Conservation (phyloP, 805 yeast species). For the Ogataea henricii region DNA sequence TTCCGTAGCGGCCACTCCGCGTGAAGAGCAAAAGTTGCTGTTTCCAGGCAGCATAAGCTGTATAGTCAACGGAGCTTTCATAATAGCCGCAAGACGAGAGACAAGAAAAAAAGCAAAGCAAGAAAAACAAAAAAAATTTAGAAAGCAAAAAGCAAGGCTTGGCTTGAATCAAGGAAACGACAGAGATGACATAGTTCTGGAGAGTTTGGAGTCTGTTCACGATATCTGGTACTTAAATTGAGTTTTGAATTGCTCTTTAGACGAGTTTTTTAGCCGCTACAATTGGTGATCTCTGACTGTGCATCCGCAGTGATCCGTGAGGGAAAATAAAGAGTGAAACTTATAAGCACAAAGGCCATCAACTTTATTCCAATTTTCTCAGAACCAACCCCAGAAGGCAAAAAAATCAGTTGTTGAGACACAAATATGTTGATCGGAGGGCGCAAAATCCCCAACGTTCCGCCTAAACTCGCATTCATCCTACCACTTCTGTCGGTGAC, state of each 20-base stretch:
- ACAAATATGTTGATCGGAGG: constrained; percentile 4
- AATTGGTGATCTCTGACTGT: neutral
- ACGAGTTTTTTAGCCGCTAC: no score
- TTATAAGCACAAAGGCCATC: neutral
- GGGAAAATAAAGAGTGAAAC: neutral
- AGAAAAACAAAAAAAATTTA: neutral
- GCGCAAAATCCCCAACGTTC: constrained; percentile 28
- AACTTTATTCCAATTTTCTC: neutral
- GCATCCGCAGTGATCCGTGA: constrained; percentile 3
- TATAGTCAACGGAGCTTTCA: no score
- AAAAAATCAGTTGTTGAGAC: neutral
- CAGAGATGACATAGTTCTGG: neutral
- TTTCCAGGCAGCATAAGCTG: no score
- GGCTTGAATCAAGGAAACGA: neutral
- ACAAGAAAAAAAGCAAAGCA: no score
- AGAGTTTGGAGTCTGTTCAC: no score
- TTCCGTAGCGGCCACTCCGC: no score
- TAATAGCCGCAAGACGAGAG: no score
- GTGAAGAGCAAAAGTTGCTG: no score
- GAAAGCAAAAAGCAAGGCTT: constrained; percentile 1
- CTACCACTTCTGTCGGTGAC: constrained; percentile 67
- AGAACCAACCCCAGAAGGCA: no score
- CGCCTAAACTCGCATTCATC: constrained; percentile 31
- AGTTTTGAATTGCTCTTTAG: neutral
- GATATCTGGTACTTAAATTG: no score